These are phyloP conservation scores for Westerdykella sp. DNA, from an alignment of 2,329 filamentous ascomycete genomes.

Conservation along the genomic window DNA sequence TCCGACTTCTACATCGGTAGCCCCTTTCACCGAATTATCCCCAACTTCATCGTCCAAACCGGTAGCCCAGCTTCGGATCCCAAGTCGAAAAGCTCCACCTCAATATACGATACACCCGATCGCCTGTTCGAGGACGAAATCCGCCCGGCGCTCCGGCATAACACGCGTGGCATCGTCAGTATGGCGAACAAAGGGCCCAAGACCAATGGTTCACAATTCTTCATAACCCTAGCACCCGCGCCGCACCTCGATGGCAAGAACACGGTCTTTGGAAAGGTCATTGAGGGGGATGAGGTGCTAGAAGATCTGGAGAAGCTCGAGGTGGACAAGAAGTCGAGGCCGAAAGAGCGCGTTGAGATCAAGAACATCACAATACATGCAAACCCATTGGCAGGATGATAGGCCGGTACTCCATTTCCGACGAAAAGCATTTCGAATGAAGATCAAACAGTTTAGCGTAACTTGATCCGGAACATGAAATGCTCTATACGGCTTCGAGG, in stretches of 20 bases:
- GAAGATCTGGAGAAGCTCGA: constrained; percentile 64
- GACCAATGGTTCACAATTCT: constrained; percentile 76
- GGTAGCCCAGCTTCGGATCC: constrained; percentile 51
- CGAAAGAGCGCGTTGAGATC: constrained; percentile 61
- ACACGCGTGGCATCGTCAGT: constrained; percentile 62
- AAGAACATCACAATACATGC: constrained; percentile 69
- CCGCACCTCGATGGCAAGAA: constrained; percentile 79
- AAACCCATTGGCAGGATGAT: constrained; percentile 64
- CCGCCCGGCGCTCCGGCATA: constrained; percentile 61
- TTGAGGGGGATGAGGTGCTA: constrained; percentile 56
- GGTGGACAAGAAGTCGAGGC: constrained; percentile 72
- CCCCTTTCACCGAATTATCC: constrained; percentile 74
- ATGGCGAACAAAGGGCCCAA: constrained; percentile 74
- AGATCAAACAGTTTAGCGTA: not conserved
- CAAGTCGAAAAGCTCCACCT: constrained; percentile 59
- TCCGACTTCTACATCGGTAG: constrained; percentile 69
- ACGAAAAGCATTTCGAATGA: not conserved
- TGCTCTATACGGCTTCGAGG: constrained; percentile 25
- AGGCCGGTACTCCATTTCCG: not conserved
- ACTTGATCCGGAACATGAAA: not conserved
- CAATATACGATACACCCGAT: constrained; percentile 55
- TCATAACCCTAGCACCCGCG: constrained; percentile 69
- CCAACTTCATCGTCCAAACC: constrained; percentile 73
- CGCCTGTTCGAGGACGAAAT: constrained; percentile 73
- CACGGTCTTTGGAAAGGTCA: constrained; percentile 72